Percentiles rank a stretch among this genome's conserved stretches.
Evolutionary conservation across 352 stramenopile species (phyloP).

Genomic region (Pythium sukuiense): DNA sequence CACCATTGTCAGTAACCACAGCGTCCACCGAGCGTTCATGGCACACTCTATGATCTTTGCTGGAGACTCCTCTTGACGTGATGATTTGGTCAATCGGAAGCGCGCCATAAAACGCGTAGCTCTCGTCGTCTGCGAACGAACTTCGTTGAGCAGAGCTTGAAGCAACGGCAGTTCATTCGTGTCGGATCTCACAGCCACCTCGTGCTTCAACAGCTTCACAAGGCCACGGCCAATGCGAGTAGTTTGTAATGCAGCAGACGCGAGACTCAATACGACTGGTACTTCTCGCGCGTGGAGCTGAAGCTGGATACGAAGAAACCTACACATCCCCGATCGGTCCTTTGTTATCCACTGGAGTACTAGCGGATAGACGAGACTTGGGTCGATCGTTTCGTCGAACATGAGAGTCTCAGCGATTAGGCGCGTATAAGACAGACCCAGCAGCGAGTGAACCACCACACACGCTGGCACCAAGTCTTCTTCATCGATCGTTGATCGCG

Average conservation of each 20-base stretch:
- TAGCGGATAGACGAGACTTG: neutral
- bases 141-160: neutral
- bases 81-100: neutral
- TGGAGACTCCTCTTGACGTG: neutral
- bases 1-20: conserved; percentile 15
- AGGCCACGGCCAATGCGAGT: neutral
- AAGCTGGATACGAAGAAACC: conserved; percentile 16
- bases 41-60: neutral
- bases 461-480: conserved; percentile 23
- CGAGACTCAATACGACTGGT: neutral
- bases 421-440: conserved; percentile 16
- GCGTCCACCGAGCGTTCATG: conserved; percentile 16
- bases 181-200: neutral
- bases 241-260: neutral
- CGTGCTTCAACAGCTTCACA: neutral
- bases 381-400: conserved; percentile 4
- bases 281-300: conserved; percentile 5
- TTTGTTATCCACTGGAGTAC: conserved; percentile 8
- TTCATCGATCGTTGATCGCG: neutral
- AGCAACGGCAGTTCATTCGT: neutral
- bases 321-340: neutral
- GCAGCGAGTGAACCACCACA: conserved; percentile 10
- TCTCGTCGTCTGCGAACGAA: neutral
- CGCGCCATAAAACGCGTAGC: neutral
- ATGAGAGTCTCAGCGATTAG: conserved; percentile 5